Base-by-base conservation (phyloP, 1,139 yeast genomes). In the Pichia sp. region DNA sequence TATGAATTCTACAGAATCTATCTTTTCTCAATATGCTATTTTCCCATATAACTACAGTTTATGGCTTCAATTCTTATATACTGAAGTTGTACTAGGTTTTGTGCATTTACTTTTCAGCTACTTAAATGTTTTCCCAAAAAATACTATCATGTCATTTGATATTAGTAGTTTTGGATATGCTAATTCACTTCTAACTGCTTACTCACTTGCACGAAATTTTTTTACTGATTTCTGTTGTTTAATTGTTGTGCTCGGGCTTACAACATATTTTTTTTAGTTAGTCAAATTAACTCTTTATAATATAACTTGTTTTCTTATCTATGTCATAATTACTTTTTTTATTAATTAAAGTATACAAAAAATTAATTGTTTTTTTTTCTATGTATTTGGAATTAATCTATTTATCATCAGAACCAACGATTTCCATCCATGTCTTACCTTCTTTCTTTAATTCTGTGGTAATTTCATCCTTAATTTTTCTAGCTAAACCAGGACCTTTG, bases 401-500 rank as follows among this genome's bases (percentile, higher is more conserved):
- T 33, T 47, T 44, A 51, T 65, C 70, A 52, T 77, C 81, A 46
- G 65, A 62, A 19, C 87, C 88, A 35, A 84, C 68, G 43, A 84
- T 80, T 58, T 85, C 78, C 59, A 72, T 68, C 96, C 96, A 89
- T 4, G 88, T 81, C 63, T 80, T 80, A 19, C 88, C 93, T 60
- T 81, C 88, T 51, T 71, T 76, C 47, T 68, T 68, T 56, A 89
- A 70, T 57, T 81, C 87, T 4, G 59, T 65, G 8, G 78, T 72
- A 50, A 89, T 71, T 55, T 86, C 95, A 53, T 80, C 81, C 56
- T 88, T 80, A 51, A 91, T 74, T 55, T 79, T 78, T 37, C 80
- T 76, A 7, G 93, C 86, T 41, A 86, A 68, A 1, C 95, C 95
- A 0, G 96, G 96, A 1, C 98, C 98, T 57, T 78, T 79, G 66